Evolutionary conservation across 1,284 basidiomycete genomes (phyloP).

Genomic region (Gastroboletus turbinatus): DNA sequence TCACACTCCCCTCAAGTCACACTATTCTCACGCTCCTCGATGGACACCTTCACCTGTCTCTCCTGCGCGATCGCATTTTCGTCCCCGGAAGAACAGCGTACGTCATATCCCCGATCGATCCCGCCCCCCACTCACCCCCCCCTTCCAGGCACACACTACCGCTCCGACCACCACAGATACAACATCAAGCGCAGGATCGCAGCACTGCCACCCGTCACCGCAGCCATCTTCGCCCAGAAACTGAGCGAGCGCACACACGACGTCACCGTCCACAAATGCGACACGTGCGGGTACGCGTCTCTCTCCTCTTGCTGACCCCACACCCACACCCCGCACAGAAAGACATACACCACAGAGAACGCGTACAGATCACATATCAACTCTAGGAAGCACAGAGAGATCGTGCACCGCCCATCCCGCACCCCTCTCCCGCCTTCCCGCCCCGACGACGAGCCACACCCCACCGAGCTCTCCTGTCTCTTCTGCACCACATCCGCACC

Average conservation of each 20-base stretch:
- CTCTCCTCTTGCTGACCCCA: not conserved
- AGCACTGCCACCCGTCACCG: conserved; percentile 83
- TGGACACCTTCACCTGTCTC: conserved; percentile 74
- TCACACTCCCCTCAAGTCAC: conserved; percentile 13
- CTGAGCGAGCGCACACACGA: conserved; percentile 79
- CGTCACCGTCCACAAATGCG: conserved; percentile 67
- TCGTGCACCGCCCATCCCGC: conserved; percentile 48
- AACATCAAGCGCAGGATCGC: conserved; percentile 98
- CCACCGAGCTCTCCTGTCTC: conserved; percentile 80
- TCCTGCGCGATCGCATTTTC: conserved; percentile 91
- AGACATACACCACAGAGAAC: conserved; percentile 88
- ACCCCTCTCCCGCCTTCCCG: not conserved
- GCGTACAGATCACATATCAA: conserved; percentile 86
- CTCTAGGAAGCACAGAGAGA: conserved; percentile 91
- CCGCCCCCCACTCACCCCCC: not conserved
- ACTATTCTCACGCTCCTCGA: conserved; percentile 5
- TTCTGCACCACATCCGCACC: conserved; percentile 72
- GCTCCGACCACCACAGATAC: conserved; percentile 94
- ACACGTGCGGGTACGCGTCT: conserved; percentile 73
- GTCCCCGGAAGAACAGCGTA: conserved; percentile 83
- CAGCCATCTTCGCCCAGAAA: conserved; percentile 84
- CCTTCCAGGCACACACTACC: conserved; percentile 82
- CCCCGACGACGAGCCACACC: conserved; percentile 50
- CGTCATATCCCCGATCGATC: conserved; percentile 27
- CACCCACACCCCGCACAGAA: conserved; percentile 49